A percentile compares a stretch with the other conserved stretches of the same genome.
These are phyloP conservation scores for Thozetella sp. DNA, from an alignment of 495 filamentous ascomycete species.

Conservation along the genomic window DNA sequence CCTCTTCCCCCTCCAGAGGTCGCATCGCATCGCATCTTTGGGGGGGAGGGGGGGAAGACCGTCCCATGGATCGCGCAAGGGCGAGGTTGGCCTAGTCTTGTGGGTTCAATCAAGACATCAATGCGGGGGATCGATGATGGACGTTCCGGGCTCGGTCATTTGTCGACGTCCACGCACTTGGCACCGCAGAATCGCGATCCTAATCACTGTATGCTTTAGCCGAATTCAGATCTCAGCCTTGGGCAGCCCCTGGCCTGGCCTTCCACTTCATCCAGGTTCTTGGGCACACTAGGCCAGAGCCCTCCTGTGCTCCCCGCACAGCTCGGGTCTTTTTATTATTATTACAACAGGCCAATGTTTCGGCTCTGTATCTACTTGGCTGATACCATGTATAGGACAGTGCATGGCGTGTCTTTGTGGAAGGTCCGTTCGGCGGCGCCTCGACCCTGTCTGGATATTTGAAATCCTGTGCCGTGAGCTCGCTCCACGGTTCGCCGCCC, in stretches of 20 bases:
- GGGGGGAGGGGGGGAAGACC: slow-evolving; percentile 21
- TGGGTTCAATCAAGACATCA: slow-evolving; percentile 18
- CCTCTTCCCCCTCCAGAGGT: no score
- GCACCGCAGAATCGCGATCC: neutral
- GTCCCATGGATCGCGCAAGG: slow-evolving; percentile 17
- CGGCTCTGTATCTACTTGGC: neutral
- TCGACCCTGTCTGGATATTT: neutral
- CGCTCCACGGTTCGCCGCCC: no score
- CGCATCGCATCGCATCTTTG: no score
- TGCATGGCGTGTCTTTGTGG: no score
- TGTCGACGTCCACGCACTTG: neutral
- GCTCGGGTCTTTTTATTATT: slow-evolving; percentile 20
- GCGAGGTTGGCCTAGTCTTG: slow-evolving; percentile 14
- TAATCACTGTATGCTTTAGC: slow-evolving; percentile 12
- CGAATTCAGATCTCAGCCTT: slow-evolving; percentile 8
- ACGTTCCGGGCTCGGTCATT: neutral
- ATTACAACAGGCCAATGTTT: no score
- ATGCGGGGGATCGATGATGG: slow-evolving; percentile 12
- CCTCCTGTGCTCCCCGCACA: slow-evolving; percentile 2
- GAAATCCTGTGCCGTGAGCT: neutral
- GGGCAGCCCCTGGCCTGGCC: neutral
- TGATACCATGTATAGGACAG: no score
- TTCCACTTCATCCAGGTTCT: slow-evolving; percentile 15
- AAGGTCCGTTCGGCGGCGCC: no score
- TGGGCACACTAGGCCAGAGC: slow-evolving; percentile 10